A percentile compares a stretch with the other conserved stretches of the same genome.
Conservation (phyloP, 1,139 yeast genomes). For the Taphrina betulina region DNA sequence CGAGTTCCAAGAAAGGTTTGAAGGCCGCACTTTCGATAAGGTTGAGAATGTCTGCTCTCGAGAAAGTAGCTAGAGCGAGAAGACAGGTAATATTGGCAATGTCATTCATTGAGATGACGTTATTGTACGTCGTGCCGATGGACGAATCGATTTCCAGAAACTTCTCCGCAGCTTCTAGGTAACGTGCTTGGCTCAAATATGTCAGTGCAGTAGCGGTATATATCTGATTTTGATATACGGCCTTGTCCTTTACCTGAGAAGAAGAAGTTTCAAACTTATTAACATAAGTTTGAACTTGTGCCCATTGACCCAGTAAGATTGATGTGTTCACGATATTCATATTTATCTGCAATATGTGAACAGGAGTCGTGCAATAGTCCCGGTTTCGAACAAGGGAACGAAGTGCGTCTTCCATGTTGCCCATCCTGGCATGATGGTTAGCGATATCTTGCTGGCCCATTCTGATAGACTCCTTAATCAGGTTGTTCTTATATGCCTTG, state of each 20-base stretch:
- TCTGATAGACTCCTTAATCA: conserved; percentile 39
- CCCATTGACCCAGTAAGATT: conserved; percentile 34
- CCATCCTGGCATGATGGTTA: conserved; percentile 35
- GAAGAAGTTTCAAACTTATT: conserved; percentile 33
- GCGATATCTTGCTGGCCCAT: conserved; percentile 39
- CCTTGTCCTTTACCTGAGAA: neutral
- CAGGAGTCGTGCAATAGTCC: conserved; percentile 39
- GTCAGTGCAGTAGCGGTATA: conserved; percentile 14
- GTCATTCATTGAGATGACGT: conserved; percentile 36
- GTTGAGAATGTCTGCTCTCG: conserved; percentile 32
- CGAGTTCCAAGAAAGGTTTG: conserved; percentile 36
- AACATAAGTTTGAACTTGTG: conserved; percentile 35
- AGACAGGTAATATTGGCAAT: conserved; percentile 36
- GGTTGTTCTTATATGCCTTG: conserved; percentile 38
- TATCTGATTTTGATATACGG: conserved; percentile 4
- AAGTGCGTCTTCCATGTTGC: conserved; percentile 36
- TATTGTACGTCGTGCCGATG: conserved; percentile 20
- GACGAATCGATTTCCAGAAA: conserved; percentile 26
- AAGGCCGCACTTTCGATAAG: conserved; percentile 23
- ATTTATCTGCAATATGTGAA: conserved; percentile 35
- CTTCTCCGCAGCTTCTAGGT: conserved; percentile 33
- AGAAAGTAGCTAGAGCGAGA: conserved; percentile 36
- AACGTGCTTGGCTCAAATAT: conserved; percentile 19
- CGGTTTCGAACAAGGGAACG: conserved; percentile 35
- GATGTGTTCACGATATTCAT: conserved; percentile 36